These are phyloP conservation scores for Fomitopsis schrenkii DNA, from an alignment of 1,284 basidiomycete species.

Conservation along the genomic window DNA sequence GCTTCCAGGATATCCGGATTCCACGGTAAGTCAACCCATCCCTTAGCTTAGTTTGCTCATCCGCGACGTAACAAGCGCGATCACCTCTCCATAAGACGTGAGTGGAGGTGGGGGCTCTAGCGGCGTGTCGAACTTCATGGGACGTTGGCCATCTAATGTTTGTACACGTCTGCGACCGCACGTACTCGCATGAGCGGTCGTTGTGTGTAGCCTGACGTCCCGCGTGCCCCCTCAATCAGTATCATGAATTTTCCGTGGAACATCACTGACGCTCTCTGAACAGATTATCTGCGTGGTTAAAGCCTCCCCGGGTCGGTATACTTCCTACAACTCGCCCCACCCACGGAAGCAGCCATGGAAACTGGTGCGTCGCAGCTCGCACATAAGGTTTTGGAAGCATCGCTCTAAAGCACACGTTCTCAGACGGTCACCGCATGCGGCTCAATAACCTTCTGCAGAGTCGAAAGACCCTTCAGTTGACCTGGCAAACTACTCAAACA, in stretches of 20 bases:
- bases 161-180: not conserved
- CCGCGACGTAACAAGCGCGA: not conserved
- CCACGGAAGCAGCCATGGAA: not conserved
- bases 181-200: not conserved
- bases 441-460: slow-evolving; percentile 7
- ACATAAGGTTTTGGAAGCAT: not conserved
- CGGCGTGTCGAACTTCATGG: not conserved
- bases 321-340: not conserved
- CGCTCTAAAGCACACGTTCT: not conserved
- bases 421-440: slow-evolving; percentile 5
- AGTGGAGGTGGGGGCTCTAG: not conserved
- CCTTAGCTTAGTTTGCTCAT: not conserved
- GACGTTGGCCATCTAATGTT: not conserved
- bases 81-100: not conserved
- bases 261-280: not conserved
- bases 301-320: not conserved
- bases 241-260: not conserved
- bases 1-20: not conserved
- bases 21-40: not conserved
- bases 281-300: slow-evolving; percentile 1
- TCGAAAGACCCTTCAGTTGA: not conserved
- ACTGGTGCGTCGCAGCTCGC: not conserved
- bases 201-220: not conserved
- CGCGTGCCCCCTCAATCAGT: not conserved
- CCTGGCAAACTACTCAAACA: not conserved